A percentile compares a stretch with the other conserved stretches of the same genome.
Evolutionary conservation across 306 rosid genomes (phyloP).

Genomic region (Urtica urens): DNA sequence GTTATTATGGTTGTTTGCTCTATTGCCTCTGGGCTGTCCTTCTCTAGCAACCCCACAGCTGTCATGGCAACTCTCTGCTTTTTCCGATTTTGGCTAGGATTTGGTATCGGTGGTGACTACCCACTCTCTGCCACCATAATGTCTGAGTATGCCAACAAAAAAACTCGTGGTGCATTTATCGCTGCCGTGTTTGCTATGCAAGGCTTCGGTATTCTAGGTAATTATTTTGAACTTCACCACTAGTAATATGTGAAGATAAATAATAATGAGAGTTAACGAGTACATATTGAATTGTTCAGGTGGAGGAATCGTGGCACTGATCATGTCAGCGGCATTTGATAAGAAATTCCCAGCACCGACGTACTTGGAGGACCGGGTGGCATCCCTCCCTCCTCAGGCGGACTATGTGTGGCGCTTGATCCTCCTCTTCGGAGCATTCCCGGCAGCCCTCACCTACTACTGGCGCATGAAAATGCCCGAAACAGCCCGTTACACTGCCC

Average conservation of each 20-base stretch:
- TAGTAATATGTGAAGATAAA: background rate
- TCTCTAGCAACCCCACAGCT: slow-evolving; percentile 23
- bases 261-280: no score
- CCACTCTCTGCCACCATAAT: slow-evolving; percentile 90
- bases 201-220: slow-evolving; percentile 58
- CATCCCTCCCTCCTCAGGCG: slow-evolving; percentile 38
- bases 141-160: slow-evolving; percentile 93
- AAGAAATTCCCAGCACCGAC: slow-evolving; percentile 35
- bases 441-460: slow-evolving; percentile 66
- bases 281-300: slow-evolving; percentile 21
- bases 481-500: slow-evolving; percentile 85
- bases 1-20: slow-evolving; percentile 65
- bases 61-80: slow-evolving; percentile 64
- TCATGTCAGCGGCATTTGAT: slow-evolving; percentile 40
- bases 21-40: slow-evolving; percentile 59
- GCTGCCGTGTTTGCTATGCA: slow-evolving; percentile 95
- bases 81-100: slow-evolving; percentile 91
- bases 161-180: slow-evolving; percentile 77
- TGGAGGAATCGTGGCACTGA: slow-evolving; percentile 65
- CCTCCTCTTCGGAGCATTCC: slow-evolving; percentile 58
- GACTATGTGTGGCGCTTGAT: slow-evolving; percentile 75
- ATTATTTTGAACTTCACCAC: no score
- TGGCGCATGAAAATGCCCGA: slow-evolving; percentile 95
- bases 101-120: slow-evolving; percentile 91
- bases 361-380: slow-evolving; percentile 2